These are phyloP conservation scores for Pseudogymnoascus sp. DNA, from an alignment of 2,329 filamentous ascomycete species.

Conservation along the genomic window DNA sequence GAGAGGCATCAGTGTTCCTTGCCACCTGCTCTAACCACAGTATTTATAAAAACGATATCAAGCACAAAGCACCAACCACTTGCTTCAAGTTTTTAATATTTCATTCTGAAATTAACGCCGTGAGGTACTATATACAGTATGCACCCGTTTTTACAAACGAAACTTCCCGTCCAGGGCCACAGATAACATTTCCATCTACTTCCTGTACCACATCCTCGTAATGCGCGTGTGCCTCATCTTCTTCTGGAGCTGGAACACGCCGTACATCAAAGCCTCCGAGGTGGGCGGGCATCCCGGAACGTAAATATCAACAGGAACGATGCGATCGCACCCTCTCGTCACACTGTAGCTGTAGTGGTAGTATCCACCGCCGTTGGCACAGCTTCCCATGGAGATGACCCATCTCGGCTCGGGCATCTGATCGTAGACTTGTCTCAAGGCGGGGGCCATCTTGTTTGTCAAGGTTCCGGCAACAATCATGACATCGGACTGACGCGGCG, in stretches of 20 bases:
- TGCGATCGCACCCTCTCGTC: constrained; percentile 66
- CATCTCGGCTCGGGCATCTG: constrained; percentile 91
- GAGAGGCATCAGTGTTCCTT: background rate
- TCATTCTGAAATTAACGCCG: constrained; percentile 7
- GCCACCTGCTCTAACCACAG: background rate
- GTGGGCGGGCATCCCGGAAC: constrained; percentile 67
- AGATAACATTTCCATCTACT: constrained; percentile 31
- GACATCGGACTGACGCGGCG: constrained; percentile 79
- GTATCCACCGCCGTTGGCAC: constrained; percentile 79
- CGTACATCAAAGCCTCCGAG: constrained; percentile 56
- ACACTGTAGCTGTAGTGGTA: constrained; percentile 83
- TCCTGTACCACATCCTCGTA: constrained; percentile 50
- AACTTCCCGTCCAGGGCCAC: constrained; percentile 2
- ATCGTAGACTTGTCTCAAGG: constrained; percentile 84
- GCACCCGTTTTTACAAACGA: constrained; percentile 12
- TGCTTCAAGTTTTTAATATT: background rate
- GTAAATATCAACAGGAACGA: constrained; percentile 75
- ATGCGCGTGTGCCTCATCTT: constrained; percentile 49
- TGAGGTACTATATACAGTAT: constrained; percentile 10
- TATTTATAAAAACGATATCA: background rate
- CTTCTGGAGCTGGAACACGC: constrained; percentile 67
- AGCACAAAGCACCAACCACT: background rate
- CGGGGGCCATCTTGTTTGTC: constrained; percentile 94
- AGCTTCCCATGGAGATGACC: constrained; percentile 79
- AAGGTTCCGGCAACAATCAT: constrained; percentile 93